phyloP scores from a whole-genome alignment of 1,284 basidiomycete genomes.

The Porodaedalea pini region DNA sequence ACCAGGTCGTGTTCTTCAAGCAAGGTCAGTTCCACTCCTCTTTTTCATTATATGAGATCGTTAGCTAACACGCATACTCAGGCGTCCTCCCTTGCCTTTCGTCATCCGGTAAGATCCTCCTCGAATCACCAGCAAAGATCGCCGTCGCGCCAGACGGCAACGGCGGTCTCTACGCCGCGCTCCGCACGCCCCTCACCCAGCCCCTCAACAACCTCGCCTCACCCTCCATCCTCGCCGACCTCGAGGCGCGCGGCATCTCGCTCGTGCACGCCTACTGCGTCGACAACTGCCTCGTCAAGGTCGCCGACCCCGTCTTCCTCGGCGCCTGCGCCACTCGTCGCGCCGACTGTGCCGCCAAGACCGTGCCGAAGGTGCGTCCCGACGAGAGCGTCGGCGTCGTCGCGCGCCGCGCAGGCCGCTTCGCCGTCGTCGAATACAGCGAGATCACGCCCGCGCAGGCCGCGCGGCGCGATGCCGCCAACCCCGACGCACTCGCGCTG shows the following conservation, averaged over 20 bases:
- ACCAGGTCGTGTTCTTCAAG: constrained; percentile 91
- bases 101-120: constrained; percentile 90
- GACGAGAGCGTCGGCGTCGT: constrained; percentile 95
- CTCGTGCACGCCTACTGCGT: constrained; percentile 97
- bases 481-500: constrained; percentile 79
- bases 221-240: constrained; percentile 80
- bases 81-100: constrained; percentile 95
- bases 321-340: constrained; percentile 87
- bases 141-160: constrained; percentile 98
- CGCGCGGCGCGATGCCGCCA: constrained; percentile 60
- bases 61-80: constrained; percentile 33
- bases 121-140: constrained; percentile 74
- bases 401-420: constrained; percentile 78
- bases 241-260: constrained; percentile 72
- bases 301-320: constrained; percentile 96
- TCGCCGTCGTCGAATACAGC: constrained; percentile 95
- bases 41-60: background rate
- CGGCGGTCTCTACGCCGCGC: constrained; percentile 94
- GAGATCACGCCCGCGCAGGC: constrained; percentile 90
- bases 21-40: constrained; percentile 64
- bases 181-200: constrained; percentile 73
- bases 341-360: constrained; percentile 92
- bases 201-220: constrained; percentile 42
- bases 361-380: constrained; percentile 86
- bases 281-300: constrained; percentile 97